These are phyloP conservation scores for Apostasia ramifera DNA, from an alignment of 106 monocot species.

Conservation along the genomic window DNA sequence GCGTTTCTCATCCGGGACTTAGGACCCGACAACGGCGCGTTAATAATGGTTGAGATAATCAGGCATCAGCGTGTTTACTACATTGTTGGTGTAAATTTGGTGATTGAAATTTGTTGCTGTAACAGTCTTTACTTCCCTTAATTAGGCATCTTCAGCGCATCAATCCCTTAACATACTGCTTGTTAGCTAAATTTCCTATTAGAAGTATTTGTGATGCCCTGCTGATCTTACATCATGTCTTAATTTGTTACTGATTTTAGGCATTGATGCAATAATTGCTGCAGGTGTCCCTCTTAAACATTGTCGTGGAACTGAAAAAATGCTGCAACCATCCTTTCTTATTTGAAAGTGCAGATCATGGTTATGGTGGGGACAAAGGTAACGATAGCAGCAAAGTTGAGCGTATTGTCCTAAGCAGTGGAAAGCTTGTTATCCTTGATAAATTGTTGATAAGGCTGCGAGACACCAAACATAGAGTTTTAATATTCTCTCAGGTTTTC, in stretches of 20 bases:
- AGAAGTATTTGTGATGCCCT: neutral
- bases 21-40: too few species aligned
- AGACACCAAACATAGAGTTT: conserved; percentile 92
- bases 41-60: too few species aligned
- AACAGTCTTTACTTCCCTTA: too few species aligned
- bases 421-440: conserved; percentile 94
- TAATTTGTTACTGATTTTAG: neutral
- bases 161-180: neutral
- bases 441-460: conserved; percentile 71
- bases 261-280: conserved; percentile 1
- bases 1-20: too few species aligned
- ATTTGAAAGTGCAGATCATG: conserved; percentile 99
- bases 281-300: conserved; percentile 96
- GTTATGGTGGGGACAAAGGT: conserved; percentile 90
- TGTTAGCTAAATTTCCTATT: neutral
- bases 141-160: neutral
- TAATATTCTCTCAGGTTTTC: conserved; percentile 97
- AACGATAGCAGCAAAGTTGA: conserved; percentile 90
- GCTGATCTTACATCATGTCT: neutral
- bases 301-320: conserved; percentile 98
- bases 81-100: too few species aligned
- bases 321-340: conserved; percentile 99
- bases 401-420: conserved; percentile 94
- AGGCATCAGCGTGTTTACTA: too few species aligned
- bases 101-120: too few species aligned